Base-by-base conservation (phyloP, 2,329 filamentous ascomycete genomes). In the Orbilia oligospora region DNA sequence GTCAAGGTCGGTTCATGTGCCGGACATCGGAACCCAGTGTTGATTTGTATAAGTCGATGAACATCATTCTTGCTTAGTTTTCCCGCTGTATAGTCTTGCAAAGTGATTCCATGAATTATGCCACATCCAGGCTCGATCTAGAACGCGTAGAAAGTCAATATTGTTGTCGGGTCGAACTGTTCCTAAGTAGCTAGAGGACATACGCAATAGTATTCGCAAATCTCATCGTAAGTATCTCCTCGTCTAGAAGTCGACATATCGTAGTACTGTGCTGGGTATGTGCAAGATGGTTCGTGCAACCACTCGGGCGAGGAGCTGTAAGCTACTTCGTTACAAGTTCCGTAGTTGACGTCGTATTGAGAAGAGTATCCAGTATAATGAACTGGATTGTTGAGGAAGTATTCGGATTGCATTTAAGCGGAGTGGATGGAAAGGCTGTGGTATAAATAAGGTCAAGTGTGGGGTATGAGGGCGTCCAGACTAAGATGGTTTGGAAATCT, bases 401-500 rank as follows among this genome's bases (percentile, higher is more conserved):
- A 77, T 66, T 18, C 41, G 14, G 66, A 71, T 55, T 77, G 73
- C 73, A 77, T 77, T 77, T 77, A 61, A 53, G 58, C 48, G 48
- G 58, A 22, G 55, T 77, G 51, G 61, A 61, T 61, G 73, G 66
- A 56, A 64, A 61, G 24, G 36, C 18, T 48, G 24, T 22, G 46
- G 33, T 76, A 76, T 77, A 68, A 63, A 71, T 77, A 68, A 36
- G 51, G 65, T 63, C 63, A 76, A 61, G 61, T 64, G 66, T 76
- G 72, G 73, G 73, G 73, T 77, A 77, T 67, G n/a, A 44, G 53
- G 63, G 49, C 58, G 38, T 58, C 56, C 41, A 36, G 56, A 38
- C 66, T 51, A 71, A 71, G 41, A 33, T 51, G 44, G 18, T 38
- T 27, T 71, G 16, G 18, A 55, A 48, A 6, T 41, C 61, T 38